A percentile compares a stretch with the other conserved stretches of the same genome.
phyloP scores from a whole-genome alignment of 805 yeast species.

The Teunomyces atbi region DNA sequence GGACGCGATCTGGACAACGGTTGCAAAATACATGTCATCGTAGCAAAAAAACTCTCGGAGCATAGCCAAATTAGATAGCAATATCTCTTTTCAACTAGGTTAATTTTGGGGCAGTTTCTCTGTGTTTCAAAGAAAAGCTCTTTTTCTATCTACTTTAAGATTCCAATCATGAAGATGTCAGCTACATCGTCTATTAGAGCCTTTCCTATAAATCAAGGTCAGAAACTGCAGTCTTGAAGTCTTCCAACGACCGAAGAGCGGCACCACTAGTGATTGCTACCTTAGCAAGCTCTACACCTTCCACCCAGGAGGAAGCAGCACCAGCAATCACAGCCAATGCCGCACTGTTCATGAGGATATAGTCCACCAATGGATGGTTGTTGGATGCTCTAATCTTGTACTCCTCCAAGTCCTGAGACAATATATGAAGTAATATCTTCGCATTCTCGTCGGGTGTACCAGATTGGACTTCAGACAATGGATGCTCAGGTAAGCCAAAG shows the following conservation, averaged over 20 bases:
- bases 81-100: too few relatives aligned
- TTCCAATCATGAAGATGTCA: background rate
- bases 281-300: conserved; percentile 76
- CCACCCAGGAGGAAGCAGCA: conserved; percentile 61
- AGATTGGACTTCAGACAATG: conserved; percentile 64
- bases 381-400: conserved; percentile 41
- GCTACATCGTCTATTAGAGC: background rate
- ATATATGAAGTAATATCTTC: conserved; percentile 42
- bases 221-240: conserved; percentile 38
- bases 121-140: too few relatives aligned
- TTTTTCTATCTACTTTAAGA: background rate
- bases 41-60: background rate
- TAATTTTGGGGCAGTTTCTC: too few relatives aligned
- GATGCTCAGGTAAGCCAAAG: conserved; percentile 77
- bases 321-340: conserved; percentile 84
- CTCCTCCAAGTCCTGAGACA: conserved; percentile 44
- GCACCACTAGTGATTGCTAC: conserved; percentile 63
- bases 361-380: conserved; percentile 72
- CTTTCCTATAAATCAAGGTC: background rate
- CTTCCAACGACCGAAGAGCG: conserved; percentile 59
- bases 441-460: conserved; percentile 92
- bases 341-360: conserved; percentile 85
- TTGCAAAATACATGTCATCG: background rate
- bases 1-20: background rate
- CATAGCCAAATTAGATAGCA: too few relatives aligned